Evolutionary conservation across 2,329 filamentous ascomycete genomes (phyloP).

Genomic region (Aspergillus sp.): DNA sequence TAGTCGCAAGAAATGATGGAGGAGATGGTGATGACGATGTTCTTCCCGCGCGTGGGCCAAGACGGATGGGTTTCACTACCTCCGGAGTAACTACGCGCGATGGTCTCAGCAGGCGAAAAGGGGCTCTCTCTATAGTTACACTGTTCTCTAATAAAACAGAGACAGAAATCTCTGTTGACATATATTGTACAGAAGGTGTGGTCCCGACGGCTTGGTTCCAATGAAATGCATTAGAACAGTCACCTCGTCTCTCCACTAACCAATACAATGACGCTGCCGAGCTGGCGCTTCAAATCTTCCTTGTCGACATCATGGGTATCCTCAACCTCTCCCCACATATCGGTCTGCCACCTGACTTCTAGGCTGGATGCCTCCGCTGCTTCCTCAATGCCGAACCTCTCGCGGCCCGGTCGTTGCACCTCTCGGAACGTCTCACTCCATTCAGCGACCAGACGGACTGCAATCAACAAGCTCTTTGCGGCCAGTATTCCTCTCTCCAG

Average conservation of each 20-base stretch:
- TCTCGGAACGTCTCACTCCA: slow-evolving; percentile 76
- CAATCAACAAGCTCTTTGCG: slow-evolving; percentile 81
- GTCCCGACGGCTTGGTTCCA: background rate
- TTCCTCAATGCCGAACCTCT: slow-evolving; percentile 75
- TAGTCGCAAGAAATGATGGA: background rate
- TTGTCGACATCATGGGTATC: slow-evolving; percentile 96
- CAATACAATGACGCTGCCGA: slow-evolving; percentile 82
- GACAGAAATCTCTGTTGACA: background rate
- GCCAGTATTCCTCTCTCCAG: slow-evolving; percentile 82
- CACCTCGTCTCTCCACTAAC: slow-evolving; percentile 61
- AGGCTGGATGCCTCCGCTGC: slow-evolving; percentile 75
- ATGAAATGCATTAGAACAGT: slow-evolving; percentile 1
- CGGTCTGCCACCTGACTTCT: slow-evolving; percentile 88
- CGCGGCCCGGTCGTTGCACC: slow-evolving; percentile 44
- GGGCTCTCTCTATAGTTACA: background rate
- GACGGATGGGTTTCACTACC: background rate
- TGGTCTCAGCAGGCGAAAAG: background rate
- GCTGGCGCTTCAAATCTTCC: slow-evolving; percentile 82
- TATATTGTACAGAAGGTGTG: background rate
- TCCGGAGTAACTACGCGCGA: background rate
- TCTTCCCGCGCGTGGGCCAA: slow-evolving; percentile 18
- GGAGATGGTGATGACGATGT: background rate
- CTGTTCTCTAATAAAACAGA: background rate
- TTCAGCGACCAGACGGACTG: slow-evolving; percentile 74
- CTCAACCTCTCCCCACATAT: slow-evolving; percentile 94